A percentile compares a stretch with the other conserved stretches of the same genome.
These are phyloP conservation scores for Lactifluus echinatus DNA, from an alignment of 768 basidiomycete genomes.

Conservation along the genomic window DNA sequence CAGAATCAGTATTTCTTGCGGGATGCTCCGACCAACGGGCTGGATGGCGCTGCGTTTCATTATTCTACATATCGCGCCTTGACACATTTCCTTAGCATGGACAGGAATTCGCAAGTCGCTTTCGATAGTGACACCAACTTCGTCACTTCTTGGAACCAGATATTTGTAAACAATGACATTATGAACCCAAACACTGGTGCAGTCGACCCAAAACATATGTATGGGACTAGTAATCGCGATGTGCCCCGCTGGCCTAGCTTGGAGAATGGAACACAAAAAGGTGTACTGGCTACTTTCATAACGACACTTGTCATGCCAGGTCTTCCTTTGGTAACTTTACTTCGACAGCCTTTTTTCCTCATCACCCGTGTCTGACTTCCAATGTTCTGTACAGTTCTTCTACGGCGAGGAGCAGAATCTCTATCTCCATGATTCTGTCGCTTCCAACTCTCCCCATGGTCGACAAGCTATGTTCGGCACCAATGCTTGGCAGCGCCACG, in stretches of 20 bases:
- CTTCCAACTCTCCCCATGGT: constrained; percentile 86
- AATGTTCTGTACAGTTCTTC: constrained; percentile 54
- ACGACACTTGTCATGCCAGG: constrained; percentile 80
- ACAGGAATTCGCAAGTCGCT: constrained; percentile 86
- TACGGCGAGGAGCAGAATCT: constrained; percentile 93
- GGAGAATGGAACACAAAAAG: constrained; percentile 72
- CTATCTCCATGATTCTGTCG: constrained; percentile 81
- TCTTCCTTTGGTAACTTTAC: constrained; percentile 58
- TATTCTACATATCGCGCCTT: constrained; percentile 88
- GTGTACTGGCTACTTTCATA: constrained; percentile 71
- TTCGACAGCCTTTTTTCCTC: not conserved
- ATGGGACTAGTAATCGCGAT: constrained; percentile 90
- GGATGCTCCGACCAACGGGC: constrained; percentile 43
- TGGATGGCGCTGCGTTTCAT: constrained; percentile 85
- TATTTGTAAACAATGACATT: constrained; percentile 84
- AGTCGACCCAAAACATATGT: constrained; percentile 84
- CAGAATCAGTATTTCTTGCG: constrained; percentile 78
- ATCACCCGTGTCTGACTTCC: constrained; percentile 14
- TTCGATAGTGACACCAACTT: constrained; percentile 81
- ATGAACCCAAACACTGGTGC: constrained; percentile 56
- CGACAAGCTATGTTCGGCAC: constrained; percentile 87
- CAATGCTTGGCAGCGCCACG: constrained; percentile 87
- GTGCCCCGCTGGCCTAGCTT: constrained; percentile 90
- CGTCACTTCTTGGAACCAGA: constrained; percentile 84
- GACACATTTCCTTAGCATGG: constrained; percentile 88